Conservation (phyloP, 441 rosid genomes). For the Rhodomyrtus psidioides region DNA sequence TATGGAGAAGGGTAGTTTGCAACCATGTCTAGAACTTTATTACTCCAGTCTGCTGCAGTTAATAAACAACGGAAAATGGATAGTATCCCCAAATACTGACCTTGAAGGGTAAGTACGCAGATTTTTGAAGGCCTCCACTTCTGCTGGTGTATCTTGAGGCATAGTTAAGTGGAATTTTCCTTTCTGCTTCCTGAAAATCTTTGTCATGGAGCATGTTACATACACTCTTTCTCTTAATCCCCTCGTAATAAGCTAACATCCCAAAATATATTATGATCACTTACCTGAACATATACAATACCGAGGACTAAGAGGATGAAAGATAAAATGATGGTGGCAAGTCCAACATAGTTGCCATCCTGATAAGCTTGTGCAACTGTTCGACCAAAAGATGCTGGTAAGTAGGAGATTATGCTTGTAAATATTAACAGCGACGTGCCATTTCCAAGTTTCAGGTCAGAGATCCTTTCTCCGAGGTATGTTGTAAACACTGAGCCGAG, state of each 20-base stretch:
- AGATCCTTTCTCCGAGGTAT: slow-evolving; percentile 80
- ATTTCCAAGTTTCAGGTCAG: slow-evolving; percentile 94
- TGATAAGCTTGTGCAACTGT: slow-evolving; percentile 71
- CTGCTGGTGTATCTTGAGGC: slow-evolving; percentile 86
- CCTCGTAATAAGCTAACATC: background rate
- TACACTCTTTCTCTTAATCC: slow-evolving; percentile 6
- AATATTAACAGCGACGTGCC: slow-evolving; percentile 93
- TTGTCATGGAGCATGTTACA: slow-evolving; percentile 18
- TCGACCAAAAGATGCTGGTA: slow-evolving; percentile 97
- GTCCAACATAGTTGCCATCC: slow-evolving; percentile 92
- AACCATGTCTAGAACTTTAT: background rate
- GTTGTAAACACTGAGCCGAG: slow-evolving; percentile 89
- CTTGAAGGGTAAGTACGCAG: slow-evolving; percentile 94
- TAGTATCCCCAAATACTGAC: slow-evolving; percentile 17
- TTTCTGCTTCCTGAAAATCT: slow-evolving; percentile 91
- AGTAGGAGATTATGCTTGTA: slow-evolving; percentile 92
- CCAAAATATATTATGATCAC: background rate
- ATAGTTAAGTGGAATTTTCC: slow-evolving; percentile 93
- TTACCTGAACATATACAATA: slow-evolving; percentile 98
- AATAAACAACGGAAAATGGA: background rate
- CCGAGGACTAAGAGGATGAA: slow-evolving; percentile 79
- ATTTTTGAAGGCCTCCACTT: slow-evolving; percentile 76
- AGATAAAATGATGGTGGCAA: slow-evolving; percentile 54
- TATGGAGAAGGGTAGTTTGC: background rate
- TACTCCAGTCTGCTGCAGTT: background rate